A percentile compares a stretch with the other conserved stretches of the same genome.
phyloP scores from a whole-genome alignment of 371 early-diverging fungal genomes.

The Mucor indicus region DNA sequence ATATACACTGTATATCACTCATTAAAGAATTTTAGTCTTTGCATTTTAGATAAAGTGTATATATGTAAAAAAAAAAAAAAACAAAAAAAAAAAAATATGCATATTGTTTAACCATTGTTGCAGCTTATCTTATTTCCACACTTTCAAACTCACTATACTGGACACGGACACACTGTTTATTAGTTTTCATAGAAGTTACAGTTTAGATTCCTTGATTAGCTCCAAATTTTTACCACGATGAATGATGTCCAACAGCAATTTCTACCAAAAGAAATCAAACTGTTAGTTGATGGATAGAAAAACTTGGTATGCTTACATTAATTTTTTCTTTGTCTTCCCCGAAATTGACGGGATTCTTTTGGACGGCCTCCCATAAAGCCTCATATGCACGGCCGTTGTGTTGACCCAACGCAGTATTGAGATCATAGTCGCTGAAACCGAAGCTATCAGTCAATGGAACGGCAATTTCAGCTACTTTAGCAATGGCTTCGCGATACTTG shows the following conservation, averaged over 20 bases:
- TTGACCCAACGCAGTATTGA: conserved; percentile 64
- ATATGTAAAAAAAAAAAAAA: too few relatives aligned
- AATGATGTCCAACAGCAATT: conserved; percentile 20
- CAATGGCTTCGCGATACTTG: conserved; percentile 20
- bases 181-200: too few relatives aligned
- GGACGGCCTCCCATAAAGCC: conserved; percentile 58
- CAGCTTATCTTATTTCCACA: too few relatives aligned
- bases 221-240: conserved; percentile 19
- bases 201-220: conserved; percentile 12
- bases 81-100: too few relatives aligned
- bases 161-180: too few relatives aligned
- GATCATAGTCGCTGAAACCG: conserved; percentile 59
- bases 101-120: too few relatives aligned
- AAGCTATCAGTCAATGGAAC: conserved; percentile 69
- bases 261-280: conserved; percentile 6
- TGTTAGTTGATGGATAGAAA: neutral
- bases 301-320: conserved; percentile 16
- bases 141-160: too few relatives aligned
- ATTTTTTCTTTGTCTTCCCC: conserved; percentile 15
- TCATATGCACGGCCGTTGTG: conserved; percentile 71
- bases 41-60: too few relatives aligned
- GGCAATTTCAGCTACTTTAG: conserved; percentile 52
- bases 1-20: too few relatives aligned
- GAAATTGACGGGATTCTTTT: conserved; percentile 61
- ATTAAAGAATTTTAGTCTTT: too few relatives aligned